These are phyloP conservation scores for Neurospora sp. DNA, from an alignment of 2,329 filamentous ascomycete genomes.

Conservation along the genomic window DNA sequence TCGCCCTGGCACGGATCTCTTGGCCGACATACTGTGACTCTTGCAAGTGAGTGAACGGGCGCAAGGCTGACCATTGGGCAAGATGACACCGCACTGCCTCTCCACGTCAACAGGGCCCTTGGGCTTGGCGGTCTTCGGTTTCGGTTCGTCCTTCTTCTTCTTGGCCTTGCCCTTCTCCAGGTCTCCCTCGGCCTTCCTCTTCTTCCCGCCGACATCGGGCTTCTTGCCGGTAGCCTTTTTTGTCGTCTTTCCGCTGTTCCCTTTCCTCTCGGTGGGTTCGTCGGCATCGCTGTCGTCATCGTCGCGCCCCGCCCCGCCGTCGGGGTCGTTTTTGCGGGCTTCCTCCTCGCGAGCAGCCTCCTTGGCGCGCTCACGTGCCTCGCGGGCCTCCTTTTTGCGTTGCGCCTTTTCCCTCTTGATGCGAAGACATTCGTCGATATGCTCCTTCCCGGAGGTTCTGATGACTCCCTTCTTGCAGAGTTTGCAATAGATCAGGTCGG, in stretches of 20 bases:
- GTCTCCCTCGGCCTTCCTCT: slow-evolving; percentile 66
- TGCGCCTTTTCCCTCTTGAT: slow-evolving; percentile 77
- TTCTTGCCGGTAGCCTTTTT: slow-evolving; percentile 62
- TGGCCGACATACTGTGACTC: slow-evolving; percentile 90
- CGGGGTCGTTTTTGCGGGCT: slow-evolving; percentile 34
- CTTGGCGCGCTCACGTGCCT: slow-evolving; percentile 57
- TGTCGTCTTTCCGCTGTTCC: slow-evolving; percentile 29
- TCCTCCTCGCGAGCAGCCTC: slow-evolving; percentile 51
- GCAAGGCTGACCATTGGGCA: slow-evolving; percentile 79
- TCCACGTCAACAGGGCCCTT: slow-evolving; percentile 93
- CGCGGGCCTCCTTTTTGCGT: slow-evolving; percentile 65
- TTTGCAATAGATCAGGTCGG: slow-evolving; percentile 79
- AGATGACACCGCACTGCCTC: slow-evolving; percentile 79
- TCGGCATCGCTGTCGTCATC: slow-evolving; percentile 40
- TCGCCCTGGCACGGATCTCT: slow-evolving; percentile 76
- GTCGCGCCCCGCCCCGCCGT: slow-evolving; percentile 32
- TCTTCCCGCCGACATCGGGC: slow-evolving; percentile 55
- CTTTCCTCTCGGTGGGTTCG: slow-evolving; percentile 36
- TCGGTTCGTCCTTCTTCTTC: slow-evolving; percentile 91
- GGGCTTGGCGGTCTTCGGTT: slow-evolving; percentile 71
- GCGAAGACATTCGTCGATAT: slow-evolving; percentile 75
- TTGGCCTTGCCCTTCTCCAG: slow-evolving; percentile 81
- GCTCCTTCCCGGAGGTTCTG: slow-evolving; percentile 62
- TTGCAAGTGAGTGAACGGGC: slow-evolving; percentile 88
- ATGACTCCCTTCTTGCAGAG: slow-evolving; percentile 88